Percentiles rank a stretch among this genome's conserved stretches.
phyloP scores from a whole-genome alignment of 2,329 filamentous ascomycete species.

The Chaetothyriales sp. region DNA sequence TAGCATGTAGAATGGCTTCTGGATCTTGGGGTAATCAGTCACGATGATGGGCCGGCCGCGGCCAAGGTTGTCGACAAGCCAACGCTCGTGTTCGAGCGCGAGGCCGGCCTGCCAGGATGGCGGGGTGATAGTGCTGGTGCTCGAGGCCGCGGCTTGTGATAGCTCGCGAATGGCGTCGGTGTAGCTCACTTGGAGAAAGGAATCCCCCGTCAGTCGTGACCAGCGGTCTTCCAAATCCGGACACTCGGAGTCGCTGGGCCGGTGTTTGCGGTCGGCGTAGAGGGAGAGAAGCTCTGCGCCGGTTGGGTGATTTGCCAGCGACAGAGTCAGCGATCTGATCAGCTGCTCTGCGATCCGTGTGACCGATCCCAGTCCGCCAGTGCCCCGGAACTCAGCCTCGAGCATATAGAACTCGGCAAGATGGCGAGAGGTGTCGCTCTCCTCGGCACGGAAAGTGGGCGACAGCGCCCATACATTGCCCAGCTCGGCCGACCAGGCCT shows the following conservation, averaged over 20 bases:
- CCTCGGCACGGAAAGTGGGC: constrained; percentile 84
- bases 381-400: constrained; percentile 69
- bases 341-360: constrained; percentile 71
- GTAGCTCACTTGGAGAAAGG: constrained; percentile 75
- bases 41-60: constrained; percentile 64
- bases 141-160: constrained; percentile 38
- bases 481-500: constrained; percentile 75
- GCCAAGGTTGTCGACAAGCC: constrained; percentile 55
- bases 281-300: constrained; percentile 40
- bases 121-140: constrained; percentile 45
- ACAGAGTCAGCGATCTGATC: constrained; percentile 34
- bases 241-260: constrained; percentile 4
- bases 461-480: constrained; percentile 88
- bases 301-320: constrained; percentile 19
- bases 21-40: constrained; percentile 72
- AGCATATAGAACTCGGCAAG: constrained; percentile 98
- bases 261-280: constrained; percentile 12
- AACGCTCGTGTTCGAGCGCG: constrained; percentile 86
- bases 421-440: constrained; percentile 83
- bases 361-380: constrained; percentile 51
- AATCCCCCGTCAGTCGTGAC: constrained; percentile 44
- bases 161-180: constrained; percentile 58
- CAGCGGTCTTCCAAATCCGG: constrained; percentile 42
- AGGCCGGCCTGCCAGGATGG: constrained; percentile 61
- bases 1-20: constrained; percentile 89